phyloP scores from a whole-genome alignment of 129 eudicot genomes.

The Dittrichia graveolens region DNA sequence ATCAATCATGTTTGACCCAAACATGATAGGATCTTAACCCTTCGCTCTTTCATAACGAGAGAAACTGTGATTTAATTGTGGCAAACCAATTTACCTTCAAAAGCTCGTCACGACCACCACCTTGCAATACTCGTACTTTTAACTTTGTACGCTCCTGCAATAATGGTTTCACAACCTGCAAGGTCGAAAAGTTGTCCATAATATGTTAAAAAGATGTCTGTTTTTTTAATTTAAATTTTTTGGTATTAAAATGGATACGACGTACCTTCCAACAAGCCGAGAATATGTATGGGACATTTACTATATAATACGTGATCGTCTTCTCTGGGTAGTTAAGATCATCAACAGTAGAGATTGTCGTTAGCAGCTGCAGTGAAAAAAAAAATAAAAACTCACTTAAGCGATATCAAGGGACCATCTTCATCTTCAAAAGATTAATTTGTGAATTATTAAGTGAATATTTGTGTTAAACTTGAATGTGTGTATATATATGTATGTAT shows the following conservation, averaged over 20 bases:
- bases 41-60: too few species aligned
- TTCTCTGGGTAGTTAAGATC: conserved; percentile 83
- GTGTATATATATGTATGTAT: too few species aligned
- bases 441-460: not conserved
- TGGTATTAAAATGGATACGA: conserved; percentile 12
- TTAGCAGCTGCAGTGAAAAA: conserved; percentile 53
- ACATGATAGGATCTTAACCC: too few species aligned
- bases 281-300: conserved; percentile 67
- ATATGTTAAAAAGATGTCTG: not conserved
- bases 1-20: too few species aligned
- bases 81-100: conserved; percentile 47
- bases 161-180: conserved; percentile 78
- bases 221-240: not conserved
- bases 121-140: conserved; percentile 64
- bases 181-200: not conserved
- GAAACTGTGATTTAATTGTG: too few species aligned
- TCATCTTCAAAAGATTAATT: not conserved
- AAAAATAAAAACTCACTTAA: not conserved
- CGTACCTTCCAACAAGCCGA: conserved; percentile 93
- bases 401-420: conserved; percentile 9
- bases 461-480: not conserved
- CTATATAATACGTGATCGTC: conserved; percentile 66
- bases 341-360: conserved; percentile 65
- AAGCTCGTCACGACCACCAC: conserved; percentile 67
- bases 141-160: conserved; percentile 68